Evolutionary conservation across 805 yeast genomes (phyloP).

Genomic region (Wickerhamiella allomyrinae): DNA sequence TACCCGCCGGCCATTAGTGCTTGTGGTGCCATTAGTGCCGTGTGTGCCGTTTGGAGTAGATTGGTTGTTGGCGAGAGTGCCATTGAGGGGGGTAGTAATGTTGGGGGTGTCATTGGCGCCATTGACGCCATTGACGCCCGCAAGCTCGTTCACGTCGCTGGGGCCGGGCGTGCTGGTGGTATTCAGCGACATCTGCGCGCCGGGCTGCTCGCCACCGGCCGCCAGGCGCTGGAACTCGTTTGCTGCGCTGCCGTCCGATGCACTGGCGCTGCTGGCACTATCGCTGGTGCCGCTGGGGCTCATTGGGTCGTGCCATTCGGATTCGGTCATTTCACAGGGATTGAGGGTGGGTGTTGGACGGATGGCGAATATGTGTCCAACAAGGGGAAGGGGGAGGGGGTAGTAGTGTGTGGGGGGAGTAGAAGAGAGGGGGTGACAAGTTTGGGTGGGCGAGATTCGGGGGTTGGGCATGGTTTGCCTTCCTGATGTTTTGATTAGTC

Average conservation of each 20-base stretch:
- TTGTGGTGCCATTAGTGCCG: background rate
- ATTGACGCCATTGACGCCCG: too few species aligned
- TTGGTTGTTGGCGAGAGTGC: too few species aligned
- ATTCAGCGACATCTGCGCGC: too few species aligned
- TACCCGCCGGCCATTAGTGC: constrained; percentile 1
- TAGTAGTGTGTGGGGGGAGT: background rate
- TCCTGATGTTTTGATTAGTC: too few species aligned
- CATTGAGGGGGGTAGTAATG: too few species aligned
- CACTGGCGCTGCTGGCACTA: background rate
- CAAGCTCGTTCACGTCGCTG: too few species aligned
- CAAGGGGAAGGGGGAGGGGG: background rate
- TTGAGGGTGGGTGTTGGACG: too few species aligned
- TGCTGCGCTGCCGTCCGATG: background rate
- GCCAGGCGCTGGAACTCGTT: too few species aligned
- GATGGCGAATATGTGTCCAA: background rate
- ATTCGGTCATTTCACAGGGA: background rate
- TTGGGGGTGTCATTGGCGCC: too few species aligned
- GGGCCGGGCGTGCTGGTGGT: too few species aligned
- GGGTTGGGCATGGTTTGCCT: background rate
- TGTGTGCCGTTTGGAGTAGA: background rate
- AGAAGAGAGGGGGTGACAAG: background rate
- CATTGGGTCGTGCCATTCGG: background rate
- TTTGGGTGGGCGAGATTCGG: background rate
- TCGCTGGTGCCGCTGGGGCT: background rate
- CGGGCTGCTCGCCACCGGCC: too few species aligned